These are phyloP conservation scores for Pseudocercospora crystallina DNA, from an alignment of 2,329 filamentous ascomycete species.

Conservation along the genomic window DNA sequence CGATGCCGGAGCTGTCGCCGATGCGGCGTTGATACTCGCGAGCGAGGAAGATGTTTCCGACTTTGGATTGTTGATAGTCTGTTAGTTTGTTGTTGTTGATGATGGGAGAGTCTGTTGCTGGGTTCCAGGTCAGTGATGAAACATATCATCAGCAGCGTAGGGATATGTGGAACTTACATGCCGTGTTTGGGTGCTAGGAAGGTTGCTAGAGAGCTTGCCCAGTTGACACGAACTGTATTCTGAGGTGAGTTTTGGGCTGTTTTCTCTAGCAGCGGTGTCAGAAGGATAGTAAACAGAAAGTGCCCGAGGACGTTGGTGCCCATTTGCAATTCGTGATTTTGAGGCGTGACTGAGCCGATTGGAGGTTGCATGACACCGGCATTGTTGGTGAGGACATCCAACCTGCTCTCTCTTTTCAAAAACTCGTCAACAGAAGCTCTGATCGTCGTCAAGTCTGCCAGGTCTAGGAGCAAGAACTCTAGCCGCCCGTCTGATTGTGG, in stretches of 20 bases:
- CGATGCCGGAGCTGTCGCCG: slow-evolving; percentile 20
- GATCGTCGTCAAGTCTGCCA: slow-evolving; percentile 37
- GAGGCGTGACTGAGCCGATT: slow-evolving; percentile 33
- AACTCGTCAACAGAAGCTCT: slow-evolving; percentile 38
- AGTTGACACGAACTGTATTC: slow-evolving; percentile 32
- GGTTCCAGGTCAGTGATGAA: neutral
- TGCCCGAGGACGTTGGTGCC: slow-evolving; percentile 38
- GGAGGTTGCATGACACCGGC: slow-evolving; percentile 36
- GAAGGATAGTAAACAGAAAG: slow-evolving; percentile 34
- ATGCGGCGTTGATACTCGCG: slow-evolving; percentile 21
- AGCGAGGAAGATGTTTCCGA: slow-evolving; percentile 29
- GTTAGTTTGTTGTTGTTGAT: slow-evolving; percentile 2
- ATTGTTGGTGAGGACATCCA: slow-evolving; percentile 45
- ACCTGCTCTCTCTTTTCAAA: slow-evolving; percentile 33
- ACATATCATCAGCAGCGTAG: no score
- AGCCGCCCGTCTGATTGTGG: slow-evolving; percentile 43
- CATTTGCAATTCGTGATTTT: slow-evolving; percentile 36
- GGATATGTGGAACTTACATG: no score
- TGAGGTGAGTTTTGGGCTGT: slow-evolving; percentile 26
- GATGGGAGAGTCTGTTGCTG: neutral
- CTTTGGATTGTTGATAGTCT: slow-evolving; percentile 33
- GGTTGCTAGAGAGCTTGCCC: slow-evolving; percentile 7
- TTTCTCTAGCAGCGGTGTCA: slow-evolving; percentile 31
- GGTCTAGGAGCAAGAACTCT: slow-evolving; percentile 50
- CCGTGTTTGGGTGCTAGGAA: no score